Base-by-base conservation (phyloP, 2,329 filamentous ascomycete genomes). In the Metarhizium brunneum region DNA sequence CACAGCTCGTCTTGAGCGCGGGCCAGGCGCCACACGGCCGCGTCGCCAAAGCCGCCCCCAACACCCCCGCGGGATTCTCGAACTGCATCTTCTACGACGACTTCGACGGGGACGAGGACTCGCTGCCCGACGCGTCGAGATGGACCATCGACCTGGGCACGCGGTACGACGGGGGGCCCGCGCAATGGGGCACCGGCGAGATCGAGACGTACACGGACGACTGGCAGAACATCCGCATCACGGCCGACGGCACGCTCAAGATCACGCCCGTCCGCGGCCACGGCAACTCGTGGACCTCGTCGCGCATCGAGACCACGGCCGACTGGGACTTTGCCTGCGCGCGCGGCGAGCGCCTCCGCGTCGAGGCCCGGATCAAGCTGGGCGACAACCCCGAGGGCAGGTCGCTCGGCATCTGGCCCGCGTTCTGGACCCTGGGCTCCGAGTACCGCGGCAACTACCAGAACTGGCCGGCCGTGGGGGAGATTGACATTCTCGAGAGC, bases 121-220 rank as follows among this genome's bases (percentile, higher is more conserved):
- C 42, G 5, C 66, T 69, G 4, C 71, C 73, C 2, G 69, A 70
- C 42, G 47, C 64, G 29, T 62, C 65, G 14, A 76, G 73, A 61
- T 80, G 76, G 76, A 66, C 68, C 35, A 58, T 72, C 52, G 69
- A 74, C 58, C 62, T 66, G n/a, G 77, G 77, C 51, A 78, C 73
- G 0, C 59, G 61, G 10, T 80, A 80, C 58, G 13, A 38, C 1
- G 72, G 72, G n/a, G 76, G 76, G 1, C 64, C 75, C 0, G 54
- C 64, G 7, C 67, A 73, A 58, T 80, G 77, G 76, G 76, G 77
- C 51, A 80, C 77, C 4, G 69, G 71, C 56, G 77, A 80, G 62
- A 66, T 74, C 18, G 66, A 80, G 62, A 70, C 66, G 1, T 79
- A 79, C 65, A 78, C 75, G 25, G 61, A 62, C 49, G 65, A 65